These are phyloP conservation scores for Mycosphaerelloides madeirae DNA, from an alignment of 2,329 filamentous ascomycete genomes.

Conservation along the genomic window DNA sequence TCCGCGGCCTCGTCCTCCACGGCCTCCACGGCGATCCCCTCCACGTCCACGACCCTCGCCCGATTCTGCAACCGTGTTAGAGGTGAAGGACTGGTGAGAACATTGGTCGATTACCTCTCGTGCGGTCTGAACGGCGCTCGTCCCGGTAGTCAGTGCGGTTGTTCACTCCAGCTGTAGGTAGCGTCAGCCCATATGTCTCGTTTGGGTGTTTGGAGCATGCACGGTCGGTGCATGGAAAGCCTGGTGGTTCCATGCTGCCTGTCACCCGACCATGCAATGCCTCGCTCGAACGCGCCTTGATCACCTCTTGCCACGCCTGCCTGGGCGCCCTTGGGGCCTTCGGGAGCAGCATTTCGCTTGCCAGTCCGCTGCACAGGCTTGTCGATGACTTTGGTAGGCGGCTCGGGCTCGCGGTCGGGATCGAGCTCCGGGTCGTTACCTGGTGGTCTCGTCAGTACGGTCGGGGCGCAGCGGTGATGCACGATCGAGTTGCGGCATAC, in stretches of 20 bases:
- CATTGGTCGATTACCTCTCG: slow-evolving; percentile 31
- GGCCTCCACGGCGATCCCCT: slow-evolving; percentile 45
- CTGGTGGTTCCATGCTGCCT: not conserved
- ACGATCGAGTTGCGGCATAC: slow-evolving; percentile 50
- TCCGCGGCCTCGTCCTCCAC: slow-evolving; percentile 46
- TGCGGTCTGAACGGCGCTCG: slow-evolving; percentile 44
- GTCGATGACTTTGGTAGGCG: slow-evolving; percentile 83
- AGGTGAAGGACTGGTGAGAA: not conserved
- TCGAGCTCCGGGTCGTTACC: slow-evolving; percentile 67
- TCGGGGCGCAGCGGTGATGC: slow-evolving; percentile 1
- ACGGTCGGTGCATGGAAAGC: not conserved
- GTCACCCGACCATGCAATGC: not conserved
- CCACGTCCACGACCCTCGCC: slow-evolving; percentile 40
- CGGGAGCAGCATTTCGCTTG: slow-evolving; percentile 82
- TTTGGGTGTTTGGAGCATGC: not conserved
- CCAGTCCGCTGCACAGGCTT: slow-evolving; percentile 70
- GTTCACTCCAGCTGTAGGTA: slow-evolving; percentile 60
- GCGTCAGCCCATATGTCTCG: slow-evolving; percentile 7
- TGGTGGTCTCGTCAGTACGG: slow-evolving; percentile 26
- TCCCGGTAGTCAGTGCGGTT: slow-evolving; percentile 79
- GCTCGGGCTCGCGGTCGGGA: slow-evolving; percentile 68
- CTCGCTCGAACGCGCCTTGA: slow-evolving; percentile 60
- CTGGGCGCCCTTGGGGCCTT: slow-evolving; percentile 57
- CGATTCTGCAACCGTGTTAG: slow-evolving; percentile 17
- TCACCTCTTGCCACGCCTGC: slow-evolving; percentile 70